These are phyloP conservation scores for Neltuma alba DNA, from an alignment of 306 rosid genomes.

Conservation along the genomic window DNA sequence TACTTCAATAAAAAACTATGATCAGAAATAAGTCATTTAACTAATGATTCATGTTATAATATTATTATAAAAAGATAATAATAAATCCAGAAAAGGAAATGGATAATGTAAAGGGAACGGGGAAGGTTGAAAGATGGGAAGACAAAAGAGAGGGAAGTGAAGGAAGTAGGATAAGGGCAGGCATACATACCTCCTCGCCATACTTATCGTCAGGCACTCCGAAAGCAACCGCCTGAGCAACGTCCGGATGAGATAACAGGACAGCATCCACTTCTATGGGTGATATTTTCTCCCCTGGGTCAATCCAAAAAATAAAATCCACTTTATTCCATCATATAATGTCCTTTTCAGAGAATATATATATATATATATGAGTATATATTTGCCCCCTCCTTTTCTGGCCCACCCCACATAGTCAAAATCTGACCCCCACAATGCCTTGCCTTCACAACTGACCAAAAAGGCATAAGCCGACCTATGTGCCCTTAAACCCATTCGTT, in stretches of 20 bases:
- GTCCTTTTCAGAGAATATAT: no score
- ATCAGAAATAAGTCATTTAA: no score
- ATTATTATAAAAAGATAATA: no score
- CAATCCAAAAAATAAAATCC: neutral
- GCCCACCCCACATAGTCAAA: no score
- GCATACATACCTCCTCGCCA: constrained; percentile 96
- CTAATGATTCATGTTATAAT: no score
- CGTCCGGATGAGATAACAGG: constrained; percentile 65
- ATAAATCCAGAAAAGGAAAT: neutral
- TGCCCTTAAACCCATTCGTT: neutral
- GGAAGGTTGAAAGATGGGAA: neutral
- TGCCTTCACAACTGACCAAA: neutral
- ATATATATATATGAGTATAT: no score
- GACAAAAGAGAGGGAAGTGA: neutral
- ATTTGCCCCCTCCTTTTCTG: no score
- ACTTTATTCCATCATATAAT: neutral
- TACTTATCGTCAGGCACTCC: constrained; percentile 90
- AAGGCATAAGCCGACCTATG: neutral
- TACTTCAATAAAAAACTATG: no score
- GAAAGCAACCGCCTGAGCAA: constrained; percentile 84
- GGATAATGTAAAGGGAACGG: neutral
- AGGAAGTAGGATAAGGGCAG: neutral
- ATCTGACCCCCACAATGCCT: no score
- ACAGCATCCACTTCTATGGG: constrained; percentile 93
- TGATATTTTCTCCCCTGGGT: constrained; percentile 89